Percentiles rank a stretch among this genome's conserved stretches.
Conservation (phyloP, 345 rosid genomes). For the Salix koriyanagi region DNA sequence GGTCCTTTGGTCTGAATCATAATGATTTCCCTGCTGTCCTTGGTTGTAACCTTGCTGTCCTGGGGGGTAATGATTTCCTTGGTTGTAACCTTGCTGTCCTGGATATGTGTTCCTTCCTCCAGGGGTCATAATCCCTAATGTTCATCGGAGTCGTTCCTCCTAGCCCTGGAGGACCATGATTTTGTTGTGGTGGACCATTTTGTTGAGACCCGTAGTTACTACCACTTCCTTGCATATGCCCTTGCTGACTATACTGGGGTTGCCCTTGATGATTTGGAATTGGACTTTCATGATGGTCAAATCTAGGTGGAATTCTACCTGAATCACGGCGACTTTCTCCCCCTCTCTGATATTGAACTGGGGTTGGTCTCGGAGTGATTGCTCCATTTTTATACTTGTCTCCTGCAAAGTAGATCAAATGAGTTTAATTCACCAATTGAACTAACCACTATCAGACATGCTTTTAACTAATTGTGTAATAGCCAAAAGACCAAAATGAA, state of each 20-base stretch:
- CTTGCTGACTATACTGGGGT: constrained; percentile 33
- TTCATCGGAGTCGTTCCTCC: constrained; percentile 37
- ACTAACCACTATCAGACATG: not conserved
- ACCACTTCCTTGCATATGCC: constrained; percentile 48
- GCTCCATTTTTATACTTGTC: constrained; percentile 86
- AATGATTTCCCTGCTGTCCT: constrained; percentile 36
- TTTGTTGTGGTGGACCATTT: constrained; percentile 39
- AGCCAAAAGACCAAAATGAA: not conserved
- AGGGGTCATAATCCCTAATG: constrained; percentile 36
- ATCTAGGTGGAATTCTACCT: constrained; percentile 26
- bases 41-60: constrained; percentile 24
- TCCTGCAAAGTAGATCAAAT: constrained; percentile 37
- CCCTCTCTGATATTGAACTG: constrained; percentile 34
- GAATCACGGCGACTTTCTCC: constrained; percentile 46
- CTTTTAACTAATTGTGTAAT: not conserved
- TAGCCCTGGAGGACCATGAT: constrained; percentile 27
- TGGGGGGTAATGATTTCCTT: constrained; percentile 35
- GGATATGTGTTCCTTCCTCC: constrained; percentile 30
- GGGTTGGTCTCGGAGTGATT: constrained; percentile 80
- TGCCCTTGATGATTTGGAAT: not conserved
- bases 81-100: constrained; percentile 20
- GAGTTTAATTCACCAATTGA: not conserved
- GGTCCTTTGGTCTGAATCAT: constrained; percentile 38
- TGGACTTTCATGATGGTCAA: constrained; percentile 22
- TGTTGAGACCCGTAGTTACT: constrained; percentile 41